Base-by-base conservation (phyloP, 257 asterid genomes). In the Mentha longifolia region DNA sequence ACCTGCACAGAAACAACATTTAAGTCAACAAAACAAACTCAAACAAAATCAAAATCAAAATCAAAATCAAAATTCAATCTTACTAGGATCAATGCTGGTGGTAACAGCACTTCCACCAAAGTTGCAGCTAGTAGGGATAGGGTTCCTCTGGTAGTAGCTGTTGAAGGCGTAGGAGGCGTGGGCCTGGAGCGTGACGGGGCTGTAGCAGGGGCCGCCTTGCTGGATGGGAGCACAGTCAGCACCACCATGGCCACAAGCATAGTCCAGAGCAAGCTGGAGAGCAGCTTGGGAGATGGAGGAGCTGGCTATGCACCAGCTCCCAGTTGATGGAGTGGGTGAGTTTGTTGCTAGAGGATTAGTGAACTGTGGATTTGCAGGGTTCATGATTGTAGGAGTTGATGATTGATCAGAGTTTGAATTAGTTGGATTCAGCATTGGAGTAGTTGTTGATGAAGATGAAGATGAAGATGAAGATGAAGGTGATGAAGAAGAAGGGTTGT, bases 231-330 rank as follows among this genome's bases (percentile, higher is more conserved):
- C 67, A 74, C 97, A 90, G 63, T 90, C 93, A 5, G 87, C 84
- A n/a, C 90, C 90, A 7, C 87, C 91, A 10, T 75, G 60, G 22
- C 96, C 87, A 68, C 97, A 91, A 0, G 96, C 95, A 58, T 87
- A 91, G 77, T 91, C 95, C 49, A 91, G 17, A 9, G 96, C 96
- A 10, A 67, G 79, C 65, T 91, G 96, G 71, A 91, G 49, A 6
- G 84, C 88, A 0, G 71, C 67, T 37, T 74, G 82, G 3, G 89
- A 80, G 19, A 80, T 92, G 9, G 95, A 79, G 68, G 65, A 77
- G 70, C 84, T 79, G 10, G 97, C 97, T 9, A 91, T 74, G 64
- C 97, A 91, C 96, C 97, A 91, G 84, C 96, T 87, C 25, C 85
- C 79, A 31, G 85, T 56, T 16, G 89, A 72, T 5, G 95, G 74